A percentile compares a stretch with the other conserved stretches of the same genome.
These are phyloP conservation scores for Helicocarpus griseus DNA, from an alignment of 2,329 filamentous ascomycete genomes.

Conservation along the genomic window DNA sequence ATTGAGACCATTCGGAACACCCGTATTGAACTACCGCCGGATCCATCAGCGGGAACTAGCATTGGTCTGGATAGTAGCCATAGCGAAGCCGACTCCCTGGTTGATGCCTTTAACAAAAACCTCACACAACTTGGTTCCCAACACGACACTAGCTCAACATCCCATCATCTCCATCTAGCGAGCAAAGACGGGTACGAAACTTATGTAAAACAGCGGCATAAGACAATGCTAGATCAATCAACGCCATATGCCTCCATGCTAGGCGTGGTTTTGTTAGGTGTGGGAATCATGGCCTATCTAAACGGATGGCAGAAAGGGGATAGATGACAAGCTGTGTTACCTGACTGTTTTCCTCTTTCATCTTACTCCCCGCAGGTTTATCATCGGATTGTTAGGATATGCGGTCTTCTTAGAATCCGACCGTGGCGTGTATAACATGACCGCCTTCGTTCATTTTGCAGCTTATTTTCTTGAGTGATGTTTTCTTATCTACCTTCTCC, in stretches of 20 bases:
- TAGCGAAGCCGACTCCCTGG: constrained; percentile 27
- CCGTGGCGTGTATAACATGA: constrained; percentile 7
- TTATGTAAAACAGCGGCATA: constrained; percentile 19
- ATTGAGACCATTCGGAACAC: constrained; percentile 68
- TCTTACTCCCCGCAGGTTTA: not conserved
- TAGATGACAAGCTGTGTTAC: constrained; percentile 24
- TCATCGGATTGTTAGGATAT: constrained; percentile 2
- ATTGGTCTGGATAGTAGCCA: constrained; percentile 19
- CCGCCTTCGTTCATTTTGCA: constrained; percentile 8
- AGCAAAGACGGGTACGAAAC: not conserved
- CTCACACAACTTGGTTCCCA: not conserved
- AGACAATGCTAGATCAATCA: constrained; percentile 40
- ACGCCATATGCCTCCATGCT: constrained; percentile 74
- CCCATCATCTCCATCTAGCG: constrained; percentile 27
- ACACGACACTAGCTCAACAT: not conserved
- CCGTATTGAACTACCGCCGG: constrained; percentile 43
- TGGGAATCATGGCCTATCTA: constrained; percentile 77
- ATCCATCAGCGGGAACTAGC: constrained; percentile 20
- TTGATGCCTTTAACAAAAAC: constrained; percentile 22
- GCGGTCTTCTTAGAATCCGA: constrained; percentile 9
- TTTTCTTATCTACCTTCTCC: constrained; percentile 3
- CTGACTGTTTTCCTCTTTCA: not conserved
- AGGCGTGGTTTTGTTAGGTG: constrained; percentile 68
- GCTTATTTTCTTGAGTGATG: constrained; percentile 2
- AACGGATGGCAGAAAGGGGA: constrained; percentile 66